These are phyloP conservation scores for Exophiala oligosperma DNA, from an alignment of 2,329 filamentous ascomycete genomes.

Conservation along the genomic window DNA sequence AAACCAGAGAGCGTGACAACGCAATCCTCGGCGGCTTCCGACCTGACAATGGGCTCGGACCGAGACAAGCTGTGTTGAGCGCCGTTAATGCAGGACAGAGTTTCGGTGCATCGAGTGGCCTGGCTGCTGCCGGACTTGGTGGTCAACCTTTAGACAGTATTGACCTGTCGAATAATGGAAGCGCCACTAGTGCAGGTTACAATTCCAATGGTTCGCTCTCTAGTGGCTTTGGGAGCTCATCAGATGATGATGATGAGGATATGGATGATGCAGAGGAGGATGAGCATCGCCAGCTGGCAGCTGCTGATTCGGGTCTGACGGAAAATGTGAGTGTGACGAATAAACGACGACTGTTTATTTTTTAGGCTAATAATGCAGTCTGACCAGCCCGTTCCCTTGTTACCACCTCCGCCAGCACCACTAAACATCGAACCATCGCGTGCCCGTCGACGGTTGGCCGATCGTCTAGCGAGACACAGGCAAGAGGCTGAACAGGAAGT, in stretches of 20 bases:
- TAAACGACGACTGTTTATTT: conserved; percentile 40
- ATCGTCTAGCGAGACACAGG: conserved; percentile 73
- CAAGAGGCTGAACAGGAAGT: conserved; percentile 39
- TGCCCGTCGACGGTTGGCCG: conserved; percentile 86
- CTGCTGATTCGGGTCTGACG: conserved; percentile 36
- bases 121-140: conserved; percentile 79
- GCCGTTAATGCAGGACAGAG: conserved; percentile 58
- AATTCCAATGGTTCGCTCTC: conserved; percentile 72
- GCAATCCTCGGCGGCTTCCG: conserved; percentile 95
- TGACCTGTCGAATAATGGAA: conserved; percentile 66
- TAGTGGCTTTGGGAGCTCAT: conserved; percentile 90
- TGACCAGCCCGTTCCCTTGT: conserved; percentile 45
- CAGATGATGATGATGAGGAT: conserved; percentile 94
- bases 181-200: conserved; percentile 69
- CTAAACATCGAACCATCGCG: conserved; percentile 84
- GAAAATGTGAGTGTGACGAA: conserved; percentile 65
- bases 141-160: conserved; percentile 60
- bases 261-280: conserved; percentile 62
- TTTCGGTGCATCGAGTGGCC: conserved; percentile 64
- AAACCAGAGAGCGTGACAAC: conserved; percentile 94
- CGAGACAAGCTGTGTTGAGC: conserved; percentile 67
- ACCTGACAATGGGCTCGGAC: conserved; percentile 83
- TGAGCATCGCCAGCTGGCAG: conserved; percentile 21
- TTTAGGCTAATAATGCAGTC: conserved; percentile 45
- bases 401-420: conserved; percentile 66